Evolutionary conservation across 2,329 filamentous ascomycete genomes (phyloP).

Genomic region (Fusarium pseudograminearum): DNA sequence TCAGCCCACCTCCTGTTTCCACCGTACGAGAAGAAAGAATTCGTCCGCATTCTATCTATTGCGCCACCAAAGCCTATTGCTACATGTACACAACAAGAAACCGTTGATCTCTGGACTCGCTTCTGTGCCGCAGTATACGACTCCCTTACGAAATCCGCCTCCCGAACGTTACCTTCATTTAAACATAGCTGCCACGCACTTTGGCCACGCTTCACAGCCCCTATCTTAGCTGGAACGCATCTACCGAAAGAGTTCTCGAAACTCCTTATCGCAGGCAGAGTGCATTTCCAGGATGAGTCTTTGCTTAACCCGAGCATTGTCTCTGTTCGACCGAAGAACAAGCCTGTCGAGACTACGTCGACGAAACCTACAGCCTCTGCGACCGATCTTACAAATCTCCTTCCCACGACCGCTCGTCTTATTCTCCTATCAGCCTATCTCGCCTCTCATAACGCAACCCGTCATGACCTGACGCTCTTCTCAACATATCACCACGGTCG

Average conservation of each 20-base stretch:
- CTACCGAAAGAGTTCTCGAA: constrained; percentile 85
- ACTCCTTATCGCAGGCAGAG: constrained; percentile 77
- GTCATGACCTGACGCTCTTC: constrained; percentile 80
- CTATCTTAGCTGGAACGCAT: constrained; percentile 79
- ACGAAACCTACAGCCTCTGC: constrained; percentile 37
- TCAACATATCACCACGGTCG: constrained; percentile 73
- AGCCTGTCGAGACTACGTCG: constrained; percentile 1
- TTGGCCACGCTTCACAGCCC: constrained; percentile 87
- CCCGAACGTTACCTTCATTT: constrained; percentile 82
- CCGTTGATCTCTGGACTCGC: constrained; percentile 78
- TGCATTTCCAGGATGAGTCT: constrained; percentile 79
- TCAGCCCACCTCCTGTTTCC: constrained; percentile 85
- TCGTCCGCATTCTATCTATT: constrained; percentile 79
- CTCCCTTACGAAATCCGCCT: constrained; percentile 82
- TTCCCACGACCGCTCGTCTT: constrained; percentile 80
- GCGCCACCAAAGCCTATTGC: constrained; percentile 58
- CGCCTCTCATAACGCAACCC: constrained; percentile 81
- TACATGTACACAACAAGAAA: constrained; percentile 66
- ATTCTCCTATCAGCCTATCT: constrained; percentile 83
- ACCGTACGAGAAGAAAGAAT: constrained; percentile 83
- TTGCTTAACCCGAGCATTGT: constrained; percentile 75
- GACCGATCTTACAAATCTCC: constrained; percentile 64
- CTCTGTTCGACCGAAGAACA: constrained; percentile 44
- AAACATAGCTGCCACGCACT: constrained; percentile 76
- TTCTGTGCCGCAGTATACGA: constrained; percentile 91